A percentile compares a stretch with the other conserved stretches of the same genome.
These are phyloP conservation scores for Diaporthe amygdali DNA, from an alignment of 2,329 filamentous ascomycete genomes.

Conservation along the genomic window DNA sequence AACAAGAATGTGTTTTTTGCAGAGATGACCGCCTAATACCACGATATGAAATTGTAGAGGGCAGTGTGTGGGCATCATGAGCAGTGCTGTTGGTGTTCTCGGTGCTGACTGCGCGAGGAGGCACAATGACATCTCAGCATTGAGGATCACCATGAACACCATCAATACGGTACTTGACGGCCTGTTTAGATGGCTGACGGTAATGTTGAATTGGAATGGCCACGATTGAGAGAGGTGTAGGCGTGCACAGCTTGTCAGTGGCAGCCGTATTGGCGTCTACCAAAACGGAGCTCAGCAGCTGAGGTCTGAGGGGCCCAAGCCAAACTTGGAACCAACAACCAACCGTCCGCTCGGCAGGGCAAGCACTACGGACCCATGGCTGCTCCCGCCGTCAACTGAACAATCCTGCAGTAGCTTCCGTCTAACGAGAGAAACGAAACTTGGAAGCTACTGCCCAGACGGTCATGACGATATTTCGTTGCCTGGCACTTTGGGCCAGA, in stretches of 20 bases:
- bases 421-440: neutral
- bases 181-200: neutral
- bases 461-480: neutral
- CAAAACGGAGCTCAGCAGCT: conserved; percentile 1
- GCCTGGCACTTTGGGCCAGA: neutral
- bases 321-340: neutral
- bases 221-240: neutral
- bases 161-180: neutral
- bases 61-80: neutral
- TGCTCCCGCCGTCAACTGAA: conserved; percentile 10
- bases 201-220: too few species aligned
- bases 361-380: neutral
- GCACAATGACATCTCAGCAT: neutral
- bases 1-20: too few species aligned
- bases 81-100: neutral
- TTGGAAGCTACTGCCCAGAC: neutral
- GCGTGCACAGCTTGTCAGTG: neutral
- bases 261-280: neutral
- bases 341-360: neutral
- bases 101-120: neutral
- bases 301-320: neutral
- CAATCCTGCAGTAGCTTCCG: conserved; percentile 10
- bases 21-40: neutral
- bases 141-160: neutral
- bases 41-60: neutral